phyloP scores from a whole-genome alignment of 2,329 filamentous ascomycete genomes.

The Dendrostoma leiphaemia region DNA sequence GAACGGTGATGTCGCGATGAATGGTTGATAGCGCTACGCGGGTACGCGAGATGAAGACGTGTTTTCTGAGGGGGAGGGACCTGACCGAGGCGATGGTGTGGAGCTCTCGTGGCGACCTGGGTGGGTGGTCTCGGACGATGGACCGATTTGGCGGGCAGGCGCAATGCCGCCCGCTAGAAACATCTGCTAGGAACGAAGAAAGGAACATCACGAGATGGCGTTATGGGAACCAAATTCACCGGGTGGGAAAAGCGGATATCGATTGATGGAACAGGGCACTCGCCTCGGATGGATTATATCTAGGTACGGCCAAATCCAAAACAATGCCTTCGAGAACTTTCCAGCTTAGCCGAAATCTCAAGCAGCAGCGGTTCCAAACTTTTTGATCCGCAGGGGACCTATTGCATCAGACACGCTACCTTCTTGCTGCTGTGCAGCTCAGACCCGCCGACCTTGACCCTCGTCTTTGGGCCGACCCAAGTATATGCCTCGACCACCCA shows the following conservation, averaged over 20 bases:
- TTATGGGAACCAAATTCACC: background rate
- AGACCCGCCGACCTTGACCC: conserved; percentile 64
- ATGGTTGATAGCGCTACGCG: conserved; percentile 45
- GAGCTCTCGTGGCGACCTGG: too few species aligned
- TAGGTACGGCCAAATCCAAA: conserved; percentile 13
- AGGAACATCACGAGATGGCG: background rate
- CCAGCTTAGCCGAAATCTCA: conserved; percentile 13
- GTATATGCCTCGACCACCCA: conserved; percentile 89
- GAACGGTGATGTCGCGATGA: conserved; percentile 57
- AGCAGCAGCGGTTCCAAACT: background rate
- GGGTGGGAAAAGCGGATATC: background rate
- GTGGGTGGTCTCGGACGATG: too few species aligned
- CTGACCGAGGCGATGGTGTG: too few species aligned
- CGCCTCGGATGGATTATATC: conserved; percentile 1
- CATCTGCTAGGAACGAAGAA: too few species aligned
- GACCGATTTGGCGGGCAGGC: too few species aligned
- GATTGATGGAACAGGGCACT: background rate
- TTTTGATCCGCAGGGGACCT: conserved; percentile 13
- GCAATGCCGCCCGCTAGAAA: too few species aligned
- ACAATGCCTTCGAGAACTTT: conserved; percentile 2
- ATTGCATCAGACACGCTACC: conserved; percentile 68
- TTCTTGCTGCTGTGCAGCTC: conserved; percentile 68
- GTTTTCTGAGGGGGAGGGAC: background rate
- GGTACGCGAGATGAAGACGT: too few species aligned
- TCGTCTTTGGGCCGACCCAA: conserved; percentile 56